Evolutionary conservation across 805 yeast genomes (phyloP).

Genomic region (Torulaspora franciscae): DNA sequence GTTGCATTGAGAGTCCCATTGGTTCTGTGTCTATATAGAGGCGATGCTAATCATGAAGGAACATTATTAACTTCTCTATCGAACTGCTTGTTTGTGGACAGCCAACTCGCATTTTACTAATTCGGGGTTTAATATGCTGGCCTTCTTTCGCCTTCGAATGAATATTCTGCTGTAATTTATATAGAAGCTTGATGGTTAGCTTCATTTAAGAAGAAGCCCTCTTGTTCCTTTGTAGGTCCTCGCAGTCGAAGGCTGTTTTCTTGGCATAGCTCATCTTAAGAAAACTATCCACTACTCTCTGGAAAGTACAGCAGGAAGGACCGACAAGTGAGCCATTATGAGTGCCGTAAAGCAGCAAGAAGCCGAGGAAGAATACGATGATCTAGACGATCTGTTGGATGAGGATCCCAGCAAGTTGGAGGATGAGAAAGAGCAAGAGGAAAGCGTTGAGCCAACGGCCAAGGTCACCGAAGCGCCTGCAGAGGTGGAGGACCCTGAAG

Average conservation of each 20-base stretch:
- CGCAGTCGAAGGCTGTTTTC: not conserved
- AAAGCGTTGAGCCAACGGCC: conserved; percentile 17
- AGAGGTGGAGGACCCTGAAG: conserved; percentile 26
- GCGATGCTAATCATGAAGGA: too few relatives aligned
- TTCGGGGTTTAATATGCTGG: too few relatives aligned
- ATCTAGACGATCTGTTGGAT: conserved; percentile 77
- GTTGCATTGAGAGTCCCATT: too few relatives aligned
- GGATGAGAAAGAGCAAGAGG: conserved; percentile 26
- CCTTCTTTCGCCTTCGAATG: too few relatives aligned
- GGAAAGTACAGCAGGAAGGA: not conserved
- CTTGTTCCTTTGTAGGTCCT: not conserved
- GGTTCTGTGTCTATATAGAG: too few relatives aligned
- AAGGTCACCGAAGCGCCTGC: conserved; percentile 14
- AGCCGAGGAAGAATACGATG: conserved; percentile 53
- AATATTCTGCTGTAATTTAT: not conserved
- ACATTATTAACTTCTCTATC: too few relatives aligned
- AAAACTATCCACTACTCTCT: not conserved
- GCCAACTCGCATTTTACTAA: too few relatives aligned
- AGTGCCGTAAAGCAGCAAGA: not conserved
- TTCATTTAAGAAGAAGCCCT: not conserved
- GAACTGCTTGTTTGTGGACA: too few relatives aligned
- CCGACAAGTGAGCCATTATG: not conserved
- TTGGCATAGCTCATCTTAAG: not conserved
- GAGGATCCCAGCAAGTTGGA: conserved; percentile 48
- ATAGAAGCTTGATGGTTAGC: not conserved